phyloP scores from a whole-genome alignment of 2,329 filamentous ascomycete species.

The Aspergillus tamarii region DNA sequence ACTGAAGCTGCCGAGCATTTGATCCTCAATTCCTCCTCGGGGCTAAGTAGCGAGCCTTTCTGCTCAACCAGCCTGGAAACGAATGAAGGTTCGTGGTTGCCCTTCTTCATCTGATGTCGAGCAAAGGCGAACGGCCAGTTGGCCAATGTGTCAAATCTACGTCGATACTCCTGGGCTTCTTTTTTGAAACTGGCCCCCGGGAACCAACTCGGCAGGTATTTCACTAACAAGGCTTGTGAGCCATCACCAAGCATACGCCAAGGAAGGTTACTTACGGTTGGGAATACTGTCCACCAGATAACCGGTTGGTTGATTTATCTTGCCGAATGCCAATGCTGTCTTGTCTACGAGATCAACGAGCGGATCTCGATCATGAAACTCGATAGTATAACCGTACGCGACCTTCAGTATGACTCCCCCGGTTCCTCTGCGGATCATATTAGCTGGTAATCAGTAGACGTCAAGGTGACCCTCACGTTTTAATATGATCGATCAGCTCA shows the following conservation, averaged over 20 bases:
- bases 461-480: conserved; percentile 27
- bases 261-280: conserved; percentile 15
- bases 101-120: conserved; percentile 42
- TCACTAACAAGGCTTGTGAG: conserved; percentile 21
- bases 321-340: conserved; percentile 45
- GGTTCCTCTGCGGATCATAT: conserved; percentile 25
- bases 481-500: conserved; percentile 46
- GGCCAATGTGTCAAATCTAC: conserved; percentile 29
- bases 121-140: conserved; percentile 51
- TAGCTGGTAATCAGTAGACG: background rate
- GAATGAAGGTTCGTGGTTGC: conserved; percentile 41
- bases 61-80: conserved; percentile 45
- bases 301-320: conserved; percentile 44
- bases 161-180: conserved; percentile 40
- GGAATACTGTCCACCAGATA: conserved; percentile 54
- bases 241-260: background rate
- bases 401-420: conserved; percentile 47
- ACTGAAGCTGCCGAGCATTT: conserved; percentile 40
- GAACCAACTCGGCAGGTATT: conserved; percentile 47
- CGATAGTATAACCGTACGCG: conserved; percentile 38
- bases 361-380: conserved; percentile 25
- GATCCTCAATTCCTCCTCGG: conserved; percentile 32
- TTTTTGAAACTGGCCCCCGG: conserved; percentile 51
- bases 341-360: conserved; percentile 47
- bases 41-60: conserved; percentile 23